Conservation (phyloP, 192 early-diverging fungal species). For the Lobosporangium transversale region DNA sequence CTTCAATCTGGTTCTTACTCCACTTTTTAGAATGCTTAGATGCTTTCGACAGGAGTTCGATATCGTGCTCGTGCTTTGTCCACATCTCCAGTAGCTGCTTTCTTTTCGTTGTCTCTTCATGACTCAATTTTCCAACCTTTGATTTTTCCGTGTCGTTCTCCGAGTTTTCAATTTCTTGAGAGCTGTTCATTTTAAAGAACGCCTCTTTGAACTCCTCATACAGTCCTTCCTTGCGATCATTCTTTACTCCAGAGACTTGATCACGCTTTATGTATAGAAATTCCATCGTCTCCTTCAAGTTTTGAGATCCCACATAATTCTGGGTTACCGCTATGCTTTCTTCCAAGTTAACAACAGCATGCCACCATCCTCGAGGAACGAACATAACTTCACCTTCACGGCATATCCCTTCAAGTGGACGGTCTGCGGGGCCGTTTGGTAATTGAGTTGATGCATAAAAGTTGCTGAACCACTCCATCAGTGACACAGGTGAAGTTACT, state of each 20-base stretch:
- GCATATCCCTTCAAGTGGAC: slow-evolving; percentile 71
- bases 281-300: slow-evolving; percentile 59
- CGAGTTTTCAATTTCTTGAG: background rate
- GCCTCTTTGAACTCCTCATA: slow-evolving; percentile 61
- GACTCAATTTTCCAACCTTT: background rate
- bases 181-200: slow-evolving; percentile 45
- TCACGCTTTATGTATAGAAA: slow-evolving; percentile 49
- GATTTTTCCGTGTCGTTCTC: background rate
- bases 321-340: slow-evolving; percentile 77
- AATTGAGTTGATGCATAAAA: slow-evolving; percentile 63
- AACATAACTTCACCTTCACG: slow-evolving; percentile 74
- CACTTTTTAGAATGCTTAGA: slow-evolving; percentile 15
- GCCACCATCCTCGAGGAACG: slow-evolving; percentile 82
- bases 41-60: slow-evolving; percentile 18
- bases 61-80: slow-evolving; percentile 27
- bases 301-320: slow-evolving; percentile 73
- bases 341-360: slow-evolving; percentile 76
- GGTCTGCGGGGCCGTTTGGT: slow-evolving; percentile 37
- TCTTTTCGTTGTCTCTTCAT: slow-evolving; percentile 19
- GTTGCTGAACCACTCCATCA: slow-evolving; percentile 76
- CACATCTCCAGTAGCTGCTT: slow-evolving; percentile 21
- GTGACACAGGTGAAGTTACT: slow-evolving; percentile 75
- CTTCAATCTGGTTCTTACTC: background rate
- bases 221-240: slow-evolving; percentile 40
- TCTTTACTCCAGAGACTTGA: slow-evolving; percentile 49